Conservation (phyloP, 1,284 basidiomycete species). For the Papiliotrema laurentii region DNA sequence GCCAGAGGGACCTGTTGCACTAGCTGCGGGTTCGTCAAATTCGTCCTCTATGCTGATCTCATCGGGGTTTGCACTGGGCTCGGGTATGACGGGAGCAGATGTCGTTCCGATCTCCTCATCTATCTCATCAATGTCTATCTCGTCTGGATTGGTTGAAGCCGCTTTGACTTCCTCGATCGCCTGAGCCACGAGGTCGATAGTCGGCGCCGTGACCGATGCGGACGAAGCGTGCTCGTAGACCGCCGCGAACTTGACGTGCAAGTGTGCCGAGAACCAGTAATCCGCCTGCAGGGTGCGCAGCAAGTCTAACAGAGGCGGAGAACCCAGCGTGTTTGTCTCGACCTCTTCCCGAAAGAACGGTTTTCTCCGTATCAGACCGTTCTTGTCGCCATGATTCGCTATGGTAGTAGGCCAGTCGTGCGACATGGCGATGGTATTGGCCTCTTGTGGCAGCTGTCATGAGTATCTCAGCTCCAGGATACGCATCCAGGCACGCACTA, state of each 20-base stretch:
- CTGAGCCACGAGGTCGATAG: constrained; percentile 7
- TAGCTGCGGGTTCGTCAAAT: constrained; percentile 9
- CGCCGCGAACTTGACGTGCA: constrained; percentile 79
- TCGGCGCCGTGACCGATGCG: constrained; percentile 4
- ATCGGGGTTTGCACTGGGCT: constrained; percentile 56
- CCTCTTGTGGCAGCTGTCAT: constrained; percentile 11
- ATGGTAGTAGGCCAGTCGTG: constrained; percentile 96
- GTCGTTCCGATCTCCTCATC: too few relatives aligned
- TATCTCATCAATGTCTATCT: too few relatives aligned
- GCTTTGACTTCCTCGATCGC: too few relatives aligned
- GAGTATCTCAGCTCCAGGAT: constrained; percentile 5
- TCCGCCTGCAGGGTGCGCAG: constrained; percentile 68
- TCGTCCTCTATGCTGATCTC: constrained; percentile 62
- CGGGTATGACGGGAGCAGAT: too few relatives aligned
- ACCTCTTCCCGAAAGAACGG: constrained; percentile 77
- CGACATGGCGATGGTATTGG: constrained; percentile 70
- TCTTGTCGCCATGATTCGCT: constrained; percentile 71
- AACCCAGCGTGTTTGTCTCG: constrained; percentile 68
- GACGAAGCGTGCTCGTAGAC: constrained; percentile 54
- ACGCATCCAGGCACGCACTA: constrained; percentile 52
- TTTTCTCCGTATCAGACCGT: constrained; percentile 67
- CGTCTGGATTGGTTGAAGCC: too few relatives aligned
- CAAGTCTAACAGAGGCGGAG: constrained; percentile 79
- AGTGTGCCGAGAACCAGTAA: constrained; percentile 96
- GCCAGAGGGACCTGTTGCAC: not conserved